Evolutionary conservation across 805 yeast genomes (phyloP).

Genomic region (Vanderwaltozyma polyspora): DNA sequence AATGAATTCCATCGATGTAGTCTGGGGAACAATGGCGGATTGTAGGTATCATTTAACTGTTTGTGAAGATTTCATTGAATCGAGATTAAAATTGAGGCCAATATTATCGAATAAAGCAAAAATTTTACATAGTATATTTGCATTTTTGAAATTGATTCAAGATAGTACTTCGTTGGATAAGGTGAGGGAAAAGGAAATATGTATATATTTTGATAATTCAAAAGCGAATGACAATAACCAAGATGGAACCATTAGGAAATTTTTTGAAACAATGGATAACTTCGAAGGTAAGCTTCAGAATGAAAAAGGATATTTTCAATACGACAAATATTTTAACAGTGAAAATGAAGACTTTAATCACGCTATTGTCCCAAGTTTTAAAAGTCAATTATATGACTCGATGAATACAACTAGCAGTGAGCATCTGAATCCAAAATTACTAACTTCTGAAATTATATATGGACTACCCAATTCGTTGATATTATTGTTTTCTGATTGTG

Average conservation of each 20-base stretch:
- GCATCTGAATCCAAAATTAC: too few relatives aligned
- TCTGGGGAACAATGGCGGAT: constrained; percentile 85
- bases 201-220: too few relatives aligned
- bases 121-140: constrained; percentile 65
- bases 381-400: too few relatives aligned
- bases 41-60: constrained; percentile 65
- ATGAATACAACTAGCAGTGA: too few relatives aligned
- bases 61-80: constrained; percentile 63
- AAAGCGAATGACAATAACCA: too few relatives aligned
- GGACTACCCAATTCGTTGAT: constrained; percentile 79
- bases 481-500: constrained; percentile 60
- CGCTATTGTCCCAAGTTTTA: too few relatives aligned
- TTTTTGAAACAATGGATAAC: background rate
- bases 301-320: too few relatives aligned
- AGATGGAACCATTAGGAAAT: too few relatives aligned
- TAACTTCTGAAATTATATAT: constrained; percentile 70
- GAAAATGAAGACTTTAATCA: too few relatives aligned
- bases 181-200: constrained; percentile 8
- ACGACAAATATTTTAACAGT: too few relatives aligned
- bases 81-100: constrained; percentile 55
- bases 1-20: constrained; percentile 80
- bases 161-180: constrained; percentile 47
- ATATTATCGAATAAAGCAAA: constrained; percentile 65
- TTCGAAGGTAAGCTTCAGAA: too few relatives aligned
- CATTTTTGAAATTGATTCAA: constrained; percentile 62